These are phyloP conservation scores for Petrea volubilis DNA, from an alignment of 257 asterid genomes.

Conservation along the genomic window DNA sequence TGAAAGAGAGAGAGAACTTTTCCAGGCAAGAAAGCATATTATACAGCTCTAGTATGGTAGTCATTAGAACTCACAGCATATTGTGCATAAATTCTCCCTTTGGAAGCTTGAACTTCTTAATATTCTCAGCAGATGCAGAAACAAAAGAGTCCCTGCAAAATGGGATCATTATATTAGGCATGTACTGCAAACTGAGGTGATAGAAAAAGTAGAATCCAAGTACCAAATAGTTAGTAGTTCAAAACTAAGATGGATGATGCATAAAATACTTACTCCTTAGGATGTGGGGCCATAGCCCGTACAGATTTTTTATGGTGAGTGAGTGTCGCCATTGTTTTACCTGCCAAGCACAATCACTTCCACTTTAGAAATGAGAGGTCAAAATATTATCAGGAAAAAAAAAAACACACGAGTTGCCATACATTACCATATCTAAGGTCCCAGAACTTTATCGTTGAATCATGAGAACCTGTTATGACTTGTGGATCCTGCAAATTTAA, in stretches of 20 bases:
- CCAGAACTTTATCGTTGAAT: constrained; percentile 91
- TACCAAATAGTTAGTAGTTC: not conserved
- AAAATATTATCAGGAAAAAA: not conserved
- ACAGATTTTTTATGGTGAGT: constrained; percentile 92
- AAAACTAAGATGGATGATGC: not conserved
- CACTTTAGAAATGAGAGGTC: constrained; percentile 20
- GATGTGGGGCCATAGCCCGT: constrained; percentile 86
- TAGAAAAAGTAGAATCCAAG: constrained; percentile 8
- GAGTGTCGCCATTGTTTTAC: constrained; percentile 82
- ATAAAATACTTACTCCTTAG: constrained; percentile 55
- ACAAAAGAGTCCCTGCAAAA: constrained; percentile 83
- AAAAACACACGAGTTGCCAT: not conserved
- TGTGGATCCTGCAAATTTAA: constrained; percentile 86
- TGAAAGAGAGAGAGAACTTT: not conserved
- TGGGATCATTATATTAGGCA: constrained; percentile 16
- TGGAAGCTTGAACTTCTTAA: constrained; percentile 90
- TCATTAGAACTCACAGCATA: constrained; percentile 82
- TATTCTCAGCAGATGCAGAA: constrained; percentile 98
- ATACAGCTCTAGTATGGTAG: constrained; percentile 2
- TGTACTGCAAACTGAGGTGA: constrained; percentile 4
- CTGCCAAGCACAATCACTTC: constrained; percentile 44
- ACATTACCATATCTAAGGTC: constrained; percentile 79
- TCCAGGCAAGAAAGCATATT: not conserved
- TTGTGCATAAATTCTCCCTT: constrained; percentile 97
- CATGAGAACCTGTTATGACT: constrained; percentile 95